Base-by-base conservation (phyloP, 495 filamentous ascomycete species). In the Physcia stellaris region DNA sequence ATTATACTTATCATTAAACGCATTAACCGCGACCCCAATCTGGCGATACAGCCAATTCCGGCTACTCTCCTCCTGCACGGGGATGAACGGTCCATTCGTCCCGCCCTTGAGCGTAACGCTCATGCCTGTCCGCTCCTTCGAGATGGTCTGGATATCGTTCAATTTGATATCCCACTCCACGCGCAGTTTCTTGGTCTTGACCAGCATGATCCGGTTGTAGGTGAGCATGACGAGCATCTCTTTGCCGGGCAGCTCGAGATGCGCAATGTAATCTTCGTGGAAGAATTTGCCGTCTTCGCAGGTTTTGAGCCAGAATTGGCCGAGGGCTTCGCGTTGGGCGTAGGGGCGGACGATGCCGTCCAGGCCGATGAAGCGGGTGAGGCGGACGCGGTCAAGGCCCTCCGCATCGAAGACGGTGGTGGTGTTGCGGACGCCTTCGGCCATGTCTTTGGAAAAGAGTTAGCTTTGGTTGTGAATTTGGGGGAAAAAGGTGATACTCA, bases 281-380 rank as follows among this genome's bases (percentile, higher is more conserved):
- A 98, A 98, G 64, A 83, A 94, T 62, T 87, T 92, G 33, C 90
- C 90, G 42, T 93, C 87, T 52, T 96, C 92, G 1, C 90, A 70
- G 16, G 93, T 93, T 66, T 98, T 98, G 47, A 98, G 76, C 90
- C 90, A 98, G 64, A 87, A 93, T 58, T 98, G 90, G 6, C 90
- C 90, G 11, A 98, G 75, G 1, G 90, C 86, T 65, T 98, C 90
- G 12, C 90, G 83, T 57, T 96, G 87, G 11, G 76, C 85, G 66
- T 94, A 98, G 4, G 90, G 92, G 4, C 90, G 79, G 15, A 98
- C 86, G 41, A 96, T 81, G 24, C 87, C 90, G 54, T 96, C 90
- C 26, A 77, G 71, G 15, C 83, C 83, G 41, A 98, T 83, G 62
- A 93, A 93, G 29, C 90, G 79, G 4, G 90, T 80, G 18, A 94